Conservation (phyloP, 1,284 basidiomycete genomes). For the Rhodofomes roseus region DNA sequence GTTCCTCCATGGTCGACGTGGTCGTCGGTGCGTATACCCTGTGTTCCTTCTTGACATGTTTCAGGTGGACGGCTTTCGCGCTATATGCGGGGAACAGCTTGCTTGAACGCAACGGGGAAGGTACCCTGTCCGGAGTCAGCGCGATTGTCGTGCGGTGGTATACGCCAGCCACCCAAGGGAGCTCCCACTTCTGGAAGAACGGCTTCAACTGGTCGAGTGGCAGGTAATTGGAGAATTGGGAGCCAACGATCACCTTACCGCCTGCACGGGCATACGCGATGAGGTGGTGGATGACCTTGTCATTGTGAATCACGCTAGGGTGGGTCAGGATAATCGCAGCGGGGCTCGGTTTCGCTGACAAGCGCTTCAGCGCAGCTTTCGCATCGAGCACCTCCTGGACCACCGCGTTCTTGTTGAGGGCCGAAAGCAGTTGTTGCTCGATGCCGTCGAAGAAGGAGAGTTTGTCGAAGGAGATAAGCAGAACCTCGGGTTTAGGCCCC, state of each 20-base stretch:
- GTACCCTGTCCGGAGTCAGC: slow-evolving; percentile 16
- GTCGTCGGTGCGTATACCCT: slow-evolving; percentile 16
- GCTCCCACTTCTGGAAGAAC: slow-evolving; percentile 15
- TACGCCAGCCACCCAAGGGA: slow-evolving; percentile 13
- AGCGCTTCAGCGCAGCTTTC: slow-evolving; percentile 1
- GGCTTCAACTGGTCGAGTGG: neutral
- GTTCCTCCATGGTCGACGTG: slow-evolving; percentile 11
- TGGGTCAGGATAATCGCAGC: slow-evolving; percentile 14
- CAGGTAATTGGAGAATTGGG: slow-evolving; percentile 13
- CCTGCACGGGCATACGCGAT: slow-evolving; percentile 11
- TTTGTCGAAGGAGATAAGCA: slow-evolving; percentile 16
- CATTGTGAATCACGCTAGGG: slow-evolving; percentile 5
- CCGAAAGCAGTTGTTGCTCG: slow-evolving; percentile 11
- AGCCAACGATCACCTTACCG: slow-evolving; percentile 14
- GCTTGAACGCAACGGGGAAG: slow-evolving; percentile 10
- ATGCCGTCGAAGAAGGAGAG: slow-evolving; percentile 1
- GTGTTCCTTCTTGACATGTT: slow-evolving; percentile 7
- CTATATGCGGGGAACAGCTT: slow-evolving; percentile 13
- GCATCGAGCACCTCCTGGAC: slow-evolving; percentile 2
- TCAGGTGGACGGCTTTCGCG: slow-evolving; percentile 15
- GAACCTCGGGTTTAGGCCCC: neutral
- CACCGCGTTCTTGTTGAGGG: slow-evolving; percentile 8
- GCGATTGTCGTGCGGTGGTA: slow-evolving; percentile 16
- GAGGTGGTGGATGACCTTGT: slow-evolving; percentile 4
- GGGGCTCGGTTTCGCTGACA: slow-evolving; percentile 7